Base-by-base conservation (phyloP, 495 filamentous ascomycete genomes). In the Trichoderma reesei region DNA sequence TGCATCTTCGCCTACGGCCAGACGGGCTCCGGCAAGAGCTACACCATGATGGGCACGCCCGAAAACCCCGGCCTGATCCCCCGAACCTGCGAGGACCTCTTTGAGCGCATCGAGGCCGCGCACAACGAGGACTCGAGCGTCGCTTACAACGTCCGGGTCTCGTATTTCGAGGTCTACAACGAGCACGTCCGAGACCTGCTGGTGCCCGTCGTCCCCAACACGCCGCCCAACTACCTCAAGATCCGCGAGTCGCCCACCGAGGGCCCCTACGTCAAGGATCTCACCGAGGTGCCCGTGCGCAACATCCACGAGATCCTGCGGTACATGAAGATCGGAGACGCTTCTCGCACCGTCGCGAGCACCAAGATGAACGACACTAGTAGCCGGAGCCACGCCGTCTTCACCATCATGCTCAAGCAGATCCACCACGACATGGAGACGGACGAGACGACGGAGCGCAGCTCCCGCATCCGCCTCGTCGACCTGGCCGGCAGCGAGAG, bases 311-410 rank as follows among this genome's bases (percentile, higher is more conserved):
- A 99, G 71, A 87, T 99, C 64, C 82, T 95, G 73, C 86, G 88
- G 42, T 87, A 87, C 73, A 97, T 99, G 92, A 88, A 87, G 60
- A 85, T 86, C 68, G 94, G 94, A 63, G 94, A 99, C 74, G 78
- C 80, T 42, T 96, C 85, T 66, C 88, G 94, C 41, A 98, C 94
- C 1, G 87, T 85, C n/a, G 94, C 94, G 31, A 90, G 90, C 75
- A 99, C 94, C 13, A 99, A 97, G 77, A 99, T 99, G 94, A 99
- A 99, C 72, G 94, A 99, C 75, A 98, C 92, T 20, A 93, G 89
- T 33, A 92, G 88, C 41, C 88, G 94, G 72, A 93, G 89, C 61
- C 94, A 99, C 71, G 91, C 95, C 3, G 94, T 99, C 42, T 99
- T 99, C 72, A 99, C 94, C 18, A 92, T 99, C 65, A 92, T 93